Evolutionary conservation across 2,329 filamentous ascomycete genomes (phyloP).

Genomic region (Colletotrichum musicola): DNA sequence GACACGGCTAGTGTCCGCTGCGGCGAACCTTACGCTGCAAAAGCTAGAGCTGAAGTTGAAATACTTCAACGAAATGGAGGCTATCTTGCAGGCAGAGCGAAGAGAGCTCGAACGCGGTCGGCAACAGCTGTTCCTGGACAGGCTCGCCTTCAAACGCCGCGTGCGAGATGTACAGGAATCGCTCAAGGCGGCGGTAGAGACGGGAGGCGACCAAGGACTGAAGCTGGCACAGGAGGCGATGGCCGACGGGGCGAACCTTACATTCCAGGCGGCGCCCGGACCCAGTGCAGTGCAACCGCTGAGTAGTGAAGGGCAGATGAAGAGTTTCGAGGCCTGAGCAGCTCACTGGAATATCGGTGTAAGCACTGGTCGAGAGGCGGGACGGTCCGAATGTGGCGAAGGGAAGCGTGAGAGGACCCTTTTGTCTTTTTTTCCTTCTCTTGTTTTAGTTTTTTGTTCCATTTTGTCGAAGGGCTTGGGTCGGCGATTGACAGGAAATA

Average conservation of each 20-base stretch:
- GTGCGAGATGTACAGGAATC: constrained; percentile 85
- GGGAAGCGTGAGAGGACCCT: background rate
- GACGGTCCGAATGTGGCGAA: background rate
- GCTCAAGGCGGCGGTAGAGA: constrained; percentile 67
- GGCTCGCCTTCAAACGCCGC: constrained; percentile 88
- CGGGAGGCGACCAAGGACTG: constrained; percentile 63
- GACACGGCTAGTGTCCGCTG: constrained; percentile 90
- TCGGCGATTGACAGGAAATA: constrained; percentile 29
- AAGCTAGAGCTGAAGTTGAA: constrained; percentile 96
- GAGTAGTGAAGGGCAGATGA: constrained; percentile 67
- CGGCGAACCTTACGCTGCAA: constrained; percentile 92
- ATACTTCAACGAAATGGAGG: constrained; percentile 97
- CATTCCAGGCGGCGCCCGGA: constrained; percentile 62
- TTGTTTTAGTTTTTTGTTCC: background rate
- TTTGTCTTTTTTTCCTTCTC: constrained; percentile 4
- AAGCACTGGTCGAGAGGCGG: background rate
- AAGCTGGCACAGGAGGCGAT: constrained; percentile 61
- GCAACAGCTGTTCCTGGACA: constrained; percentile 93
- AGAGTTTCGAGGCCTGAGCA: constrained; percentile 67
- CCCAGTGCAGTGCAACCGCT: constrained; percentile 64
- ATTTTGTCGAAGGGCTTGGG: constrained; percentile 19
- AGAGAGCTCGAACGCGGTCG: constrained; percentile 91
- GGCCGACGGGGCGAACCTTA: constrained; percentile 65
- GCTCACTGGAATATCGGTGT: background rate
- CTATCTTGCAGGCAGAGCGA: constrained; percentile 90